Conservation (phyloP, 768 basidiomycete species). For the Mrakia blollopis region DNA sequence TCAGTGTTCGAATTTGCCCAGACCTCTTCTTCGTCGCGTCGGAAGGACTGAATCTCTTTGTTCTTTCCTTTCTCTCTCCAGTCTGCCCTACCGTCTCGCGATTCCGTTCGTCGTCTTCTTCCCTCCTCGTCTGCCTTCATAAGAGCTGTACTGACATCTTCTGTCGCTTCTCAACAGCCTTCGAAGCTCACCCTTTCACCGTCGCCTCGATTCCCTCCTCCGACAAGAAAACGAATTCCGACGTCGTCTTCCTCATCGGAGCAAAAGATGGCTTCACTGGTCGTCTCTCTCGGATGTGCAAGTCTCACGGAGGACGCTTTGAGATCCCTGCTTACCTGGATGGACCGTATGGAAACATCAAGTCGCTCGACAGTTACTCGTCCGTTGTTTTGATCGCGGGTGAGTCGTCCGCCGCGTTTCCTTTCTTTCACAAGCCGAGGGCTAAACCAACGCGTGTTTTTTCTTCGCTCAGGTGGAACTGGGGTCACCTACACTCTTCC, state of each 20-base stretch:
- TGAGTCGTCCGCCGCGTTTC: neutral
- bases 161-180: neutral
- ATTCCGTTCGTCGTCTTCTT: slow-evolving; percentile 31
- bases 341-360: slow-evolving; percentile 24
- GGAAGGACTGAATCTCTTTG: neutral
- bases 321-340: slow-evolving; percentile 19
- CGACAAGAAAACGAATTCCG: slow-evolving; percentile 33
- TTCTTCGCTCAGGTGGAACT: slow-evolving; percentile 25
- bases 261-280: slow-evolving; percentile 56
- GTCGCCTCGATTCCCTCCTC: slow-evolving; percentile 35
- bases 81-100: slow-evolving; percentile 40
- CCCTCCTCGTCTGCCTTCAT: neutral
- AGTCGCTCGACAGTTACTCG: neutral
- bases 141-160: neutral
- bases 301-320: neutral
- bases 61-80: neutral
- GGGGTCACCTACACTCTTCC: slow-evolving; percentile 25
- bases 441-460: too few species aligned
- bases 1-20: neutral
- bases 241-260: slow-evolving; percentile 58
- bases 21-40: neutral
- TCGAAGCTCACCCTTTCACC: too few species aligned
- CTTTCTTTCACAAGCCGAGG: too few species aligned
- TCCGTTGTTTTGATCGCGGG: slow-evolving; percentile 25
- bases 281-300: neutral